Evolutionary conservation across 169 alveolate species (phyloP).

Genomic region (Neospora caninum): DNA sequence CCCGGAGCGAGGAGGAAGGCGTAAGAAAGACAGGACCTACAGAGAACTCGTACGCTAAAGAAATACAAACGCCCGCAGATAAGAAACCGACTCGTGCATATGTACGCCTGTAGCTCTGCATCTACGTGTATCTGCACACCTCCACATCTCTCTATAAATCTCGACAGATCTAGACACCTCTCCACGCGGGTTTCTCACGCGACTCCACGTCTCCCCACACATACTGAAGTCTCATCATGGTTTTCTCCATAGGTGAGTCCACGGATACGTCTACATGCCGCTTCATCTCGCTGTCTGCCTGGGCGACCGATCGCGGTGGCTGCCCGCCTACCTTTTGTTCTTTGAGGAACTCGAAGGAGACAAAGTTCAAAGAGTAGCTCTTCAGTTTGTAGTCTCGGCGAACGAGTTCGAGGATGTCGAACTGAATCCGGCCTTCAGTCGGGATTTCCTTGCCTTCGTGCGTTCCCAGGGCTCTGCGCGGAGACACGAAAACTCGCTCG

Average conservation of each 20-base stretch:
- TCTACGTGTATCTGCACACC: background rate
- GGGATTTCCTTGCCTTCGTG: slow-evolving; percentile 67
- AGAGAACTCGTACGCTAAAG: too few species aligned
- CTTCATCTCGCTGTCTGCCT: background rate
- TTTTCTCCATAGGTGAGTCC: too few species aligned
- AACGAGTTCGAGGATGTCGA: slow-evolving; percentile 96
- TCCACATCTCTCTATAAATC: too few species aligned
- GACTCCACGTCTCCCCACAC: too few species aligned
- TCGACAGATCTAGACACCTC: background rate
- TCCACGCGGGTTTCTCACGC: too few species aligned
- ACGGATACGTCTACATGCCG: background rate
- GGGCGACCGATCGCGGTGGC: background rate
- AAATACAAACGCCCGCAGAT: too few species aligned
- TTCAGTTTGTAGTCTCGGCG: slow-evolving; percentile 96
- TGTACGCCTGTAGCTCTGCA: too few species aligned
- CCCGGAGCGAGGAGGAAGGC: background rate
- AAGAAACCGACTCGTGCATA: too few species aligned
- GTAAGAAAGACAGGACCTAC: background rate
- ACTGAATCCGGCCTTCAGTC: slow-evolving; percentile 95
- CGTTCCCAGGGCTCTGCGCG: slow-evolving; percentile 57
- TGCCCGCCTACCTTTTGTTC: slow-evolving; percentile 89
- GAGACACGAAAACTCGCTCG: background rate
- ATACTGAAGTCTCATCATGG: too few species aligned
- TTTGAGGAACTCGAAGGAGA: slow-evolving; percentile 95
- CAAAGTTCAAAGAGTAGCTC: slow-evolving; percentile 97